Evolutionary conservation across 176 grass and related monocot species (phyloP).

Genomic region (Oryza rufipogon): DNA sequence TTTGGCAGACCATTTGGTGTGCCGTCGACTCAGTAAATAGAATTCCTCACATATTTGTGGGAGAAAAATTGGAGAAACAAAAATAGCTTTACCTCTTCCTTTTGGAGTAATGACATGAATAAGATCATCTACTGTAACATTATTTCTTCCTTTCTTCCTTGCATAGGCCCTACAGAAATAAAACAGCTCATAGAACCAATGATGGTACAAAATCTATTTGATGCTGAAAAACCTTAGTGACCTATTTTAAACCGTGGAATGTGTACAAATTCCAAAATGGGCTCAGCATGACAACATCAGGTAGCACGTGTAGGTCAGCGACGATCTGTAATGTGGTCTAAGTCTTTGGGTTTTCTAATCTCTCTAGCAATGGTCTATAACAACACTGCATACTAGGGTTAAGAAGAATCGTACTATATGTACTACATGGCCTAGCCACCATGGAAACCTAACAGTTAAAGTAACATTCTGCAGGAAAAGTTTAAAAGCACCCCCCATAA

Average conservation of each 20-base stretch:
- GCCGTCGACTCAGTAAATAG: constrained; percentile 2
- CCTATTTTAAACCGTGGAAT: constrained; percentile 11
- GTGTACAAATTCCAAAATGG: constrained; percentile 23
- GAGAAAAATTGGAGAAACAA: constrained; percentile 23
- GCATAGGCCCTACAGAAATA: constrained; percentile 67
- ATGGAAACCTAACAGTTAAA: constrained; percentile 4
- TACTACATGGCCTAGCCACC: not conserved
- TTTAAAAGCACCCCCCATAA: not conserved
- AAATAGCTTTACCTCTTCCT: constrained; percentile 77
- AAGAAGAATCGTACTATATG: not conserved
- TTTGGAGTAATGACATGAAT: constrained; percentile 94
- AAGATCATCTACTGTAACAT: constrained; percentile 96
- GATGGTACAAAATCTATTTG: not conserved
- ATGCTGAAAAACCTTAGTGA: not conserved
- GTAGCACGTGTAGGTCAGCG: not conserved
- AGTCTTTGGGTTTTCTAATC: not conserved
- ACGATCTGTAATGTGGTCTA: not conserved
- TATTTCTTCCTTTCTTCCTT: constrained; percentile 98
- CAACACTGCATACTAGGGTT: not conserved
- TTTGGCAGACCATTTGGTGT: not conserved
- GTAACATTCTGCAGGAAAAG: not conserved
- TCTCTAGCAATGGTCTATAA: not conserved
- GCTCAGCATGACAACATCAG: not conserved
- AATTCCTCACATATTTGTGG: not conserved
- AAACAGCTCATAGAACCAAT: not conserved